Evolutionary conservation across 495 filamentous ascomycete genomes (phyloP), one percentile per base, ranked within the genome.

Genomic region (Xylaria scruposa): DNA sequence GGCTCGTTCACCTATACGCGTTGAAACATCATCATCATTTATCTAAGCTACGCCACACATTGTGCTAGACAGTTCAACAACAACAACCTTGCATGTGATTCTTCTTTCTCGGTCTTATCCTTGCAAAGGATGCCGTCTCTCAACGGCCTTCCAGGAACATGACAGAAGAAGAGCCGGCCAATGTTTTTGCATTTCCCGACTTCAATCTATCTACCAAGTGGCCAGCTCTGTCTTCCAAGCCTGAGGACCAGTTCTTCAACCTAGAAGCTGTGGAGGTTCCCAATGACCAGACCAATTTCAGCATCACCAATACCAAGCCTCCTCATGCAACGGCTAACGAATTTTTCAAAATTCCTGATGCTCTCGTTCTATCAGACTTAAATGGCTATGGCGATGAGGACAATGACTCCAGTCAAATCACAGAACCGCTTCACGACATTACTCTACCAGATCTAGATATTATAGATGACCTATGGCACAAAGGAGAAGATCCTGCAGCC

Each of bases 171-270:
- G 83, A 89, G 59, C 71, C 74, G 36, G 84, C 85, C 15, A 82
- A 92, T 75, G 88, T 92, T 1, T 96, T 96, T 77, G 88, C 88
- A 15, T 90, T 94, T 66, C 91, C 91, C 29, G 88, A 91, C 73
- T 86, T 93, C 51, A 91, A 88, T 86, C 83, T 81, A 59, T 78
- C 80, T 24, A 81, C 83, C n/a, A 75, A 75, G 38, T 76, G 78
- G 78, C 75, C 83, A n/a, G 77, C 79, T 29, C 33, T 76, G 36
- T 70, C 75, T 3, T 63, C 75, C 33, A 58, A 70, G 17, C 62
- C 60, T 3, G 54, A 74, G 58, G 70, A 38, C 26, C 68, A 73
- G 64, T 79, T 79, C 59, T 79, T 79, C 59, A 53, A 72, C 29
- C 40, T 36, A 19, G 44, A 67, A n/a, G 53, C 67, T 7, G 62